Percentiles rank a stretch among this genome's conserved stretches.
Conservation (phyloP, 1,284 basidiomycete genomes). For the Vanrija sp. region DNA sequence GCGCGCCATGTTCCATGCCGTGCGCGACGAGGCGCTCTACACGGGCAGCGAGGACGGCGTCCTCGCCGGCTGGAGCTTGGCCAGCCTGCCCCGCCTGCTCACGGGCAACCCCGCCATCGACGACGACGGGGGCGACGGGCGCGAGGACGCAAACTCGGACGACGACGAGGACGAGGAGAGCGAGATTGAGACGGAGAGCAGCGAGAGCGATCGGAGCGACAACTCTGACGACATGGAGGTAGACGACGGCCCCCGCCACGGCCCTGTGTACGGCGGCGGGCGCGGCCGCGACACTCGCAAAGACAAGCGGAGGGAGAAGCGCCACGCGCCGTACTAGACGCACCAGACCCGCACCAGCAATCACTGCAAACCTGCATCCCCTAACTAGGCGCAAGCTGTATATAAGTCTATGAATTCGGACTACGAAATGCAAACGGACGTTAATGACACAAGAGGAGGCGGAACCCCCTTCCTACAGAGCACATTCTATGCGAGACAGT, state of each 20-base stretch:
- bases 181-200: constrained; percentile 38
- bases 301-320: constrained; percentile 6
- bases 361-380: constrained; percentile 3
- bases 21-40: constrained; percentile 44
- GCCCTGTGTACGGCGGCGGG: neutral
- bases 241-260: neutral
- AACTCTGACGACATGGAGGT: constrained; percentile 11
- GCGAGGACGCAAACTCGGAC: constrained; percentile 28
- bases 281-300: neutral
- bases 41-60: constrained; percentile 50
- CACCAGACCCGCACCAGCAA: neutral
- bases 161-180: constrained; percentile 38
- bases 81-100: constrained; percentile 28
- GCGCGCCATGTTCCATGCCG: constrained; percentile 43
- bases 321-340: constrained; percentile 17
- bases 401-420: neutral
- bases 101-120: constrained; percentile 43
- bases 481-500: neutral
- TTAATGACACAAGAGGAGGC: neutral
- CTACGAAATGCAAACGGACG: neutral
- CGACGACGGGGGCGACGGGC: constrained; percentile 36
- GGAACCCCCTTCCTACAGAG: neutral
- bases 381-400: constrained; percentile 1
- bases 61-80: constrained; percentile 47
- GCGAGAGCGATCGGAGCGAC: constrained; percentile 11